Evolutionary conservation across 495 filamentous ascomycete species (phyloP), one percentile per base, ranked within the genome.

Genomic region (Penicillium robsamsonii): DNA sequence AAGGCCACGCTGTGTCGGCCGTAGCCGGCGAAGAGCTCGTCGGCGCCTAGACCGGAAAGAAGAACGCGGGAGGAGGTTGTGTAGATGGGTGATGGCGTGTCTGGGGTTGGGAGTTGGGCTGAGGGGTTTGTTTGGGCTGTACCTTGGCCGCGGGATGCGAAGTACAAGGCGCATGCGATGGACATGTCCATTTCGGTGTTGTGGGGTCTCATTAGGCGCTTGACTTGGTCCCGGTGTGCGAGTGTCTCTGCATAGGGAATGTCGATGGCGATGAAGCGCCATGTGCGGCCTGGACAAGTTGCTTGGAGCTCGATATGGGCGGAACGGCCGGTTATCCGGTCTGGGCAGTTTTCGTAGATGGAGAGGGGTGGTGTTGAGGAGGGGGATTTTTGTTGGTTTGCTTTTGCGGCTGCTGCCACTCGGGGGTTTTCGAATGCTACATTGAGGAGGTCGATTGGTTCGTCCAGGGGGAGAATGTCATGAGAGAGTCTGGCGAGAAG

Each of bases 111-210:
- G 11, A 27, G 44, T 9, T 31, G 15, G 10, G 40, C 33, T 8
- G 43, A 9, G 12, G 55, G 18, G 10, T 31, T 41, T 31, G 52
- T 50, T 30, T 46, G 45, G 17, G 57, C 52, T 42, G 56, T 60
- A 0, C 93, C 94, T 52, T 75, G 75, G 8, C 91, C 93, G 12
- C 92, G 84, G 7, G 93, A 85, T 4, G 94, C 91, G 68, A 98
- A 98, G 73, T 96, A 97, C 44, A 97, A 80, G 0, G 94, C 94
- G 50, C 82, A 84, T 2, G 88, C 88, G 61, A 99, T 97, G n/a
- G 95, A 97, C 3, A 97, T 79, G 64, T 99, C 94, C 94, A 99
- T 99, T 69, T 97, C 95, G 0, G 94, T 97, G 63, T 96, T 91
- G 70, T 97, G 94, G 0, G 94, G 94, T 62, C 87, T 81, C 63